Conservation (phyloP, 2,329 filamentous ascomycete genomes). For the Metarhizium guizhouense region DNA sequence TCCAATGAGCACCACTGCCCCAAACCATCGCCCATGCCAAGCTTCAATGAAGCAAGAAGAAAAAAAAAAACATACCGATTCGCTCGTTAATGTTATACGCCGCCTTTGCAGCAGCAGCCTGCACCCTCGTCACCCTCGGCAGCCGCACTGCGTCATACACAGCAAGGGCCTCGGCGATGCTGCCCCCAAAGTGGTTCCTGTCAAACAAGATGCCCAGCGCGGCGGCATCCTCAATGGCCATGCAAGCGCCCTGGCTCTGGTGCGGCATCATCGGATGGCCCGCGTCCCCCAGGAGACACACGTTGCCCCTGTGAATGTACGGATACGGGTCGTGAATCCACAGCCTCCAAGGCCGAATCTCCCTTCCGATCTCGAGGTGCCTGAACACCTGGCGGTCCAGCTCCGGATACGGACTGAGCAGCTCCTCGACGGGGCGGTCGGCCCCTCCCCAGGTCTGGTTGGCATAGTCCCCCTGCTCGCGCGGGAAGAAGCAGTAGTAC, state of each 20-base stretch:
- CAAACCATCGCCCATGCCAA: background rate
- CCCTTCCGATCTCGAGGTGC: constrained; percentile 50
- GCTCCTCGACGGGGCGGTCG: constrained; percentile 43
- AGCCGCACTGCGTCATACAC: constrained; percentile 45
- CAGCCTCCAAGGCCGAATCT: constrained; percentile 57
- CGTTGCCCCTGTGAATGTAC: constrained; percentile 40
- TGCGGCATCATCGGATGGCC: constrained; percentile 60
- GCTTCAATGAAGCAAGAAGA: accelerated
- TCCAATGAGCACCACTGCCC: too few species aligned
- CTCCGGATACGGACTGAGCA: constrained; percentile 50
- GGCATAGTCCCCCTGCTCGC: constrained; percentile 45
- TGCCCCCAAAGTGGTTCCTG: constrained; percentile 33
- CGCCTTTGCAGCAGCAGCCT: constrained; percentile 47
- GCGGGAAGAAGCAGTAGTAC: constrained; percentile 63
- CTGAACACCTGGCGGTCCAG: constrained; percentile 48
- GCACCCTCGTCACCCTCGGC: constrained; percentile 46
- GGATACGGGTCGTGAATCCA: constrained; percentile 54
- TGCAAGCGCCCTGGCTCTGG: constrained; percentile 57
- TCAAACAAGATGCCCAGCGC: constrained; percentile 54
- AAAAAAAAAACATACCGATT: constrained; percentile 34
- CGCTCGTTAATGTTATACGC: constrained; percentile 54
- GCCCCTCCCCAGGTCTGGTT: constrained; percentile 51
- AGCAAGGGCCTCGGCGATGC: constrained; percentile 36
- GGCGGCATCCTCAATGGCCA: constrained; percentile 56
- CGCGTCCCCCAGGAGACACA: constrained; percentile 58